These are phyloP conservation scores for Boletus fagicola DNA, from an alignment of 768 basidiomycete genomes.

Conservation along the genomic window DNA sequence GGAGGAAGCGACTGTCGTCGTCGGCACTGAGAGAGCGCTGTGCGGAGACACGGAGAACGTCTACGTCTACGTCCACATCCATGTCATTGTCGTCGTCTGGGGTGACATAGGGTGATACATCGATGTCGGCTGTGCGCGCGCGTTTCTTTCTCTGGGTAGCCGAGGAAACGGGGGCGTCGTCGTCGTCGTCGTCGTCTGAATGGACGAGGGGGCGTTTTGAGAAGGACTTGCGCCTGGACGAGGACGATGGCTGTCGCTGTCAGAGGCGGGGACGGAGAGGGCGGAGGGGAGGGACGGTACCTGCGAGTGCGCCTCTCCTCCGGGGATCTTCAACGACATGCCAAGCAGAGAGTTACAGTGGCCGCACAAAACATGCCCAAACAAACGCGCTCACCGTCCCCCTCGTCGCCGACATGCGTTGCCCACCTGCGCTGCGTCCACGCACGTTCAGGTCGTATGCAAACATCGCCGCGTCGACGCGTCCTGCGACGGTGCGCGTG, in stretches of 20 bases:
- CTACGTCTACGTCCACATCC: slow-evolving; percentile 41
- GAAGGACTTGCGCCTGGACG: slow-evolving; percentile 17
- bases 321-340: slow-evolving; percentile 21
- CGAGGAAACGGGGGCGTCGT: slow-evolving; percentile 55
- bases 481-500: slow-evolving; percentile 41
- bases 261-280: slow-evolving; percentile 1
- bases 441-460: slow-evolving; percentile 14
- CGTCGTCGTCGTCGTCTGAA: slow-evolving; percentile 39
- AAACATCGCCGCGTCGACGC: slow-evolving; percentile 6
- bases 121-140: slow-evolving; percentile 28
- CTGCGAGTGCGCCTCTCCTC: slow-evolving; percentile 17
- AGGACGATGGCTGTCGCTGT: slow-evolving; percentile 21
- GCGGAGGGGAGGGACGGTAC: slow-evolving; percentile 13
- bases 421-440: slow-evolving; percentile 7
- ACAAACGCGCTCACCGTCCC: slow-evolving; percentile 18
- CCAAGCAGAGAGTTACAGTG: background rate
- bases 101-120: slow-evolving; percentile 30
- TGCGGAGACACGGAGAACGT: slow-evolving; percentile 31
- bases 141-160: slow-evolving; percentile 35
- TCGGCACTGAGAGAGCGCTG: slow-evolving; percentile 7
- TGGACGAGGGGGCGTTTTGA: slow-evolving; percentile 31
- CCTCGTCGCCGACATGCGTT: slow-evolving; percentile 18
- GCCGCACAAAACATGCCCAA: slow-evolving; percentile 14
- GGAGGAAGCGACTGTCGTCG: slow-evolving; percentile 27
- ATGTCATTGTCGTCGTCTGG: slow-evolving; percentile 46